These are phyloP conservation scores for Talaromyces sp. DNA, from an alignment of 2,329 filamentous ascomycete genomes.

Conservation along the genomic window DNA sequence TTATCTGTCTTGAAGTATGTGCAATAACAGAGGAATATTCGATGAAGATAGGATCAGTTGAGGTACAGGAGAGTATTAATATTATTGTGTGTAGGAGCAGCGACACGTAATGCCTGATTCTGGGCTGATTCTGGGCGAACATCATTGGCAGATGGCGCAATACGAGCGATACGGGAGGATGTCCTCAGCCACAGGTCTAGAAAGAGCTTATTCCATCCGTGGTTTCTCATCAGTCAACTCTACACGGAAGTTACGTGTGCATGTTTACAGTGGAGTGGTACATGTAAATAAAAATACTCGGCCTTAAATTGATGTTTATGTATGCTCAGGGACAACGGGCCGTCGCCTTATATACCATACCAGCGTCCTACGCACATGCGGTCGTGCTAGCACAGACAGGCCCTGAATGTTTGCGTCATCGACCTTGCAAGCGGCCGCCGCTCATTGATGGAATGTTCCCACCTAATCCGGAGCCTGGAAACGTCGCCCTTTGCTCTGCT, in stretches of 20 bases:
- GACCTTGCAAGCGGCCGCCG: not conserved
- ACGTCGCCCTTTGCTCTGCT: too few species aligned
- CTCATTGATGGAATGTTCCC: slow-evolving; percentile 1
- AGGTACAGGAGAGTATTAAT: not conserved
- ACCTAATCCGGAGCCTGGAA: not conserved
- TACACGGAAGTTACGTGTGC: too few species aligned
- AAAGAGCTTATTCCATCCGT: not conserved
- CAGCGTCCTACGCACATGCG: too few species aligned
- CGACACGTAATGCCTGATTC: slow-evolving; percentile 3
- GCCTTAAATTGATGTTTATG: too few species aligned
- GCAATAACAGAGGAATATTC: not conserved
- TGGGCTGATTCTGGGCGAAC: not conserved
- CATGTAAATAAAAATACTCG: too few species aligned
- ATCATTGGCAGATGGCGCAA: not conserved
- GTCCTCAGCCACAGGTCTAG: not conserved
- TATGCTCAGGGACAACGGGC: too few species aligned
- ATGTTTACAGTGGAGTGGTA: too few species aligned
- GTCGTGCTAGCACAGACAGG: too few species aligned
- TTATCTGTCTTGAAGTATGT: not conserved
- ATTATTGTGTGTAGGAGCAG: not conserved
- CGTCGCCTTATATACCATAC: too few species aligned
- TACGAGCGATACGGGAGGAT: not conserved
- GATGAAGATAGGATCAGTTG: not conserved
- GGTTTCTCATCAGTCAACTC: too few species aligned
- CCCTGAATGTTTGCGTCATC: not conserved